Percentiles rank a stretch among this genome's conserved stretches.
Conservation (phyloP, 78 protist genomes). For the Guillardia theta region DNA sequence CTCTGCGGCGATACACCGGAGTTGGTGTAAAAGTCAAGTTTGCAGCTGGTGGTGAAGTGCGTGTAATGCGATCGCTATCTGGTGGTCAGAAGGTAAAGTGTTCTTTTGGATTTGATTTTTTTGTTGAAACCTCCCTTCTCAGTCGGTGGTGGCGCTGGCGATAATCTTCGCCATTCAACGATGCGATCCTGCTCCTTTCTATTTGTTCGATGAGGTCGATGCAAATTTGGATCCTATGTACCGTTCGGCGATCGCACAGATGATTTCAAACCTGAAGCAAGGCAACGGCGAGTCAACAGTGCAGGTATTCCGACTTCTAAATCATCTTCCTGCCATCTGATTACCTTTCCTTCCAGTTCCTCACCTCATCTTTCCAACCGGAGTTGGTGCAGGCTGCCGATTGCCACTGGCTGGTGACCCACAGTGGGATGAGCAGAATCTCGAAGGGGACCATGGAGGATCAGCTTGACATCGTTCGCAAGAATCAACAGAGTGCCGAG, state of each 20-base stretch:
- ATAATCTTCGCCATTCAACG: constrained; percentile 97
- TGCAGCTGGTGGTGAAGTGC: constrained; percentile 20
- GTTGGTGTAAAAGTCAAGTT: constrained; percentile 67
- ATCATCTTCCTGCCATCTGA: not conserved
- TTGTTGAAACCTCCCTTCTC: not conserved
- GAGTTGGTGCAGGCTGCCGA: constrained; percentile 73
- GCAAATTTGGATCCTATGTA: constrained; percentile 91
- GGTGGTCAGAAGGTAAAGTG: constrained; percentile 91
- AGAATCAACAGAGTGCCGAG: not conserved
- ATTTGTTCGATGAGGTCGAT: constrained; percentile 98
- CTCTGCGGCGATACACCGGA: constrained; percentile 69
- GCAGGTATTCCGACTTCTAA: not conserved
- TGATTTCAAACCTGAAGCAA: not conserved
- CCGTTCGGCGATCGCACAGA: constrained; percentile 85
- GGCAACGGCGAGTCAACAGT: not conserved
- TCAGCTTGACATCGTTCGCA: not conserved
- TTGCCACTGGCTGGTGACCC: constrained; percentile 57
- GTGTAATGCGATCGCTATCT: constrained; percentile 63
- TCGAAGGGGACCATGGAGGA: not conserved
- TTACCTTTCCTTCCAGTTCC: constrained; percentile 58
- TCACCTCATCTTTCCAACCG: constrained; percentile 78
- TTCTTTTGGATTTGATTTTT: not conserved
- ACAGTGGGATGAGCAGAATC: constrained; percentile 8
- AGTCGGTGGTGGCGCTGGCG: constrained; percentile 94
- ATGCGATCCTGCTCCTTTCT: constrained; percentile 99